Base-by-base conservation (phyloP, 78 protist species). In the Polysphondylium violaceum region DNA sequence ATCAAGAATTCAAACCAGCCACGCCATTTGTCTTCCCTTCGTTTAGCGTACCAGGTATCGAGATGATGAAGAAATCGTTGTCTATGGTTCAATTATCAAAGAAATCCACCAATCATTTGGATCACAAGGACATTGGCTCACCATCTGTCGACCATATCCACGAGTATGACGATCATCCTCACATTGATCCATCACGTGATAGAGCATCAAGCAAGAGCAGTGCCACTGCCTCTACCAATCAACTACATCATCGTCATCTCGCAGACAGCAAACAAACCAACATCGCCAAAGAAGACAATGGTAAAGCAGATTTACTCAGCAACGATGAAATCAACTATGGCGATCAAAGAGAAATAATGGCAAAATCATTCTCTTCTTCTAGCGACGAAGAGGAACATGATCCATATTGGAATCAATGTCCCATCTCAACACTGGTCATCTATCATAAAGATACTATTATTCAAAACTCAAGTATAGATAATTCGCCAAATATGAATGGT, bases 61-160 rank as follows among this genome's bases (percentile, higher is more conserved):
- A 81, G 9, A 53, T 81, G 27, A 81, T 81, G 89, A 81, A 63
- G 56, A 65, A 72, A 21, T 67, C 77, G 0, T 63, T 81, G 6
- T 81, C 89, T 6, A 64, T 81, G 89, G 89, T 81, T 8, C 89
- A 81, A 56, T 47, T 81, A 29, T 43, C 31, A 53, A 27, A 81
- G 68, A 47, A 17, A 9, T 19, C 36, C 51, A 1, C 38, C 59
- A 2, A 0, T n/a, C 17, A 2, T 0, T 17, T 65, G 27, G 17
- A 25, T n/a, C 55, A 65, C 19, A 61, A 12, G 41, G 31, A n/a
- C n/a, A n/a, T n/a, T n/a, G n/a, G n/a, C n/a, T n/a, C n/a, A n/a
- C n/a, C n/a, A n/a, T n/a, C 40, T 31, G 0, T 55, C n/a, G 69
- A 68, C 7, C 55, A 68, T 35, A 40, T 67, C 25, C 60, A 65